Percentiles rank a stretch among this genome's conserved stretches.
These are phyloP conservation scores for Cytospora piceicola DNA, from an alignment of 2,329 filamentous ascomycete genomes.

Conservation along the genomic window DNA sequence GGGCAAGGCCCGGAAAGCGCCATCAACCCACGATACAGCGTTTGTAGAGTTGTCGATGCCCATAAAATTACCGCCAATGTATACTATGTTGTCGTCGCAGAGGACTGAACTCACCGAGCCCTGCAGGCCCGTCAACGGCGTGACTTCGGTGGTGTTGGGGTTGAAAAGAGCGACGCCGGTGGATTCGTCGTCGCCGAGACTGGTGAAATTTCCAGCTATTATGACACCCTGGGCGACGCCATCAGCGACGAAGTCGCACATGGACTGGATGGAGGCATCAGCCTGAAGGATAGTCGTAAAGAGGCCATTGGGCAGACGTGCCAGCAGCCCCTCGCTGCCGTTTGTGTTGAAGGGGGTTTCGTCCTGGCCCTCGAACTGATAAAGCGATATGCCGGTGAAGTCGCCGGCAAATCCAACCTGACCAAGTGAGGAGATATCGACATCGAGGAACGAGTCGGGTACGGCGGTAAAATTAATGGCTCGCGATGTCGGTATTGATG, in stretches of 20 bases:
- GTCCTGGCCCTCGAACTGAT: conserved; percentile 80
- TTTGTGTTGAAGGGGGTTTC: conserved; percentile 70
- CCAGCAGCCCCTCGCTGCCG: conserved; percentile 80
- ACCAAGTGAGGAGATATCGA: conserved; percentile 79
- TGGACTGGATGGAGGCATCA: conserved; percentile 82
- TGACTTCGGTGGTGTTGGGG: conserved; percentile 69
- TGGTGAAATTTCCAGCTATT: conserved; percentile 94
- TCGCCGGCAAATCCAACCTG: conserved; percentile 85
- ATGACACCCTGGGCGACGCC: conserved; percentile 75
- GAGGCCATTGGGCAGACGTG: conserved; percentile 81
- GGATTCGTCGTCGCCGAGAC: conserved; percentile 75
- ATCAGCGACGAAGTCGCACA: conserved; percentile 79
- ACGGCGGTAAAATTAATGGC: conserved; percentile 64
- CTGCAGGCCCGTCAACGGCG: conserved; percentile 76
- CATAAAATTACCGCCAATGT: conserved; percentile 86
- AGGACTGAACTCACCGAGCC: conserved; percentile 82
- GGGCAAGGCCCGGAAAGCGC: conserved; percentile 78
- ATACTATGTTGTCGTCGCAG: conserved; percentile 82
- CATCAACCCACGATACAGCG: conserved; percentile 78
- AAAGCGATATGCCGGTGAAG: conserved; percentile 89
- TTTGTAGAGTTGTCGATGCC: conserved; percentile 78
- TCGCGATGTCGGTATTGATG: conserved; percentile 44
- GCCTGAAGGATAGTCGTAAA: conserved; percentile 75
- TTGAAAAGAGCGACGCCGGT: conserved; percentile 83
- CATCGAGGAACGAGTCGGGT: conserved; percentile 62